Evolutionary conservation across 768 basidiomycete genomes (phyloP).

Genomic region (Leccinum subgranulosum): DNA sequence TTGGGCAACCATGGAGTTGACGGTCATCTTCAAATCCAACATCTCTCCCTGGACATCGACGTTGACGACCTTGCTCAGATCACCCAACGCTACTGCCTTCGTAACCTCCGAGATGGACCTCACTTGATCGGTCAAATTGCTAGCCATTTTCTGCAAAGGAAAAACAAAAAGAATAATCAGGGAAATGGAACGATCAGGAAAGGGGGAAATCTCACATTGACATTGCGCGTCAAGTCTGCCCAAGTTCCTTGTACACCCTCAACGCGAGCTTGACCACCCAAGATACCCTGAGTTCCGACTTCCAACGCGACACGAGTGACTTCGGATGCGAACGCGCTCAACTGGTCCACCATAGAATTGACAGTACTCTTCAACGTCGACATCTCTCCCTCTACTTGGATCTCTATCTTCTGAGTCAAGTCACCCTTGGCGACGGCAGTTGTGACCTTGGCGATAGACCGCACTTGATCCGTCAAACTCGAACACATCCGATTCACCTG

Average conservation of each 20-base stretch:
- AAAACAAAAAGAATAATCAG: background rate
- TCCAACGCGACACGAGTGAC: constrained; percentile 82
- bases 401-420: constrained; percentile 89
- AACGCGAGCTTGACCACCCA: constrained; percentile 89
- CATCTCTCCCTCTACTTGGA: constrained; percentile 88
- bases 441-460: constrained; percentile 80
- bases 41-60: constrained; percentile 96
- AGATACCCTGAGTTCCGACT: constrained; percentile 86
- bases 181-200: background rate
- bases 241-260: constrained; percentile 92
- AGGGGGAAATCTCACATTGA: constrained; percentile 59
- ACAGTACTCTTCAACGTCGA: constrained; percentile 77
- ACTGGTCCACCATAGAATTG: constrained; percentile 92
- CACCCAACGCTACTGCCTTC: constrained; percentile 76
- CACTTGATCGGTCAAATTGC: constrained; percentile 81
- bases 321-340: constrained; percentile 83
- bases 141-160: constrained; percentile 74
- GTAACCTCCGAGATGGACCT: constrained; percentile 89
- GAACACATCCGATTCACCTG: constrained; percentile 81
- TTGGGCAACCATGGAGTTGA: constrained; percentile 76
- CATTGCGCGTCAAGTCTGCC: constrained; percentile 85
- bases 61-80: constrained; percentile 78
- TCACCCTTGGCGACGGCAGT: constrained; percentile 91
- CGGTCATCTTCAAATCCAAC: constrained; percentile 77
- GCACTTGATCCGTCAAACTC: constrained; percentile 76